Evolutionary conservation across 495 filamentous ascomycete genomes (phyloP).

Genomic region (Trichoderma asperelloides): DNA sequence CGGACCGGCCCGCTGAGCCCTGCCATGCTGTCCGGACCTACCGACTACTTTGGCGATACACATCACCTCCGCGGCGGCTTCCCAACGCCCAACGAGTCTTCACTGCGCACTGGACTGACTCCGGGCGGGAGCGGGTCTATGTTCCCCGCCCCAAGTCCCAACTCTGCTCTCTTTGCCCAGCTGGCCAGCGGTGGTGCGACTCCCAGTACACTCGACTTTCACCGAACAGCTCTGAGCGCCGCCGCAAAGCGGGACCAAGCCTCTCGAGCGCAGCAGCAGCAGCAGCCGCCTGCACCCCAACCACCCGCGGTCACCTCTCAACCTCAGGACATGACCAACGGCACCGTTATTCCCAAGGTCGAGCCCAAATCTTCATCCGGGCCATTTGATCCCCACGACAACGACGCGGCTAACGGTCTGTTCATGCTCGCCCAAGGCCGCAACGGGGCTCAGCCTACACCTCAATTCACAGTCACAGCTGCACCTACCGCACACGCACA

Average conservation of each 20-base stretch:
- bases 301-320: conserved; percentile 35
- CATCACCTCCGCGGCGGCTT: conserved; percentile 76
- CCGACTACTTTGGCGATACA: conserved; percentile 66
- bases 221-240: conserved; percentile 79
- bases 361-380: conserved; percentile 41
- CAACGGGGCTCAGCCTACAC: conserved; percentile 40
- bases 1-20: conserved; percentile 90
- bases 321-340: conserved; percentile 37
- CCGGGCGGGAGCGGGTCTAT: conserved; percentile 95
- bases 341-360: conserved; percentile 28
- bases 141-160: conserved; percentile 89
- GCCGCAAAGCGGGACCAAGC: conserved; percentile 53
- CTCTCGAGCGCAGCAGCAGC: conserved; percentile 31
- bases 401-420: conserved; percentile 90
- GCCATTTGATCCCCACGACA: conserved; percentile 76
- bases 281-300: conserved; percentile 45
- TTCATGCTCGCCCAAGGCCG: conserved; percentile 74
- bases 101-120: conserved; percentile 81
- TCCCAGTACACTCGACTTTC: conserved; percentile 86
- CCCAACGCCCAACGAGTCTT: conserved; percentile 96
- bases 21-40: conserved; percentile 90
- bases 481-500: conserved; percentile 30
- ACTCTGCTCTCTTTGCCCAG: conserved; percentile 67
- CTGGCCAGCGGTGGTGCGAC: conserved; percentile 76
- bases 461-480: conserved; percentile 4